phyloP scores from a whole-genome alignment of 2,329 filamentous ascomycete genomes.

The Alternaria ventricosa region DNA sequence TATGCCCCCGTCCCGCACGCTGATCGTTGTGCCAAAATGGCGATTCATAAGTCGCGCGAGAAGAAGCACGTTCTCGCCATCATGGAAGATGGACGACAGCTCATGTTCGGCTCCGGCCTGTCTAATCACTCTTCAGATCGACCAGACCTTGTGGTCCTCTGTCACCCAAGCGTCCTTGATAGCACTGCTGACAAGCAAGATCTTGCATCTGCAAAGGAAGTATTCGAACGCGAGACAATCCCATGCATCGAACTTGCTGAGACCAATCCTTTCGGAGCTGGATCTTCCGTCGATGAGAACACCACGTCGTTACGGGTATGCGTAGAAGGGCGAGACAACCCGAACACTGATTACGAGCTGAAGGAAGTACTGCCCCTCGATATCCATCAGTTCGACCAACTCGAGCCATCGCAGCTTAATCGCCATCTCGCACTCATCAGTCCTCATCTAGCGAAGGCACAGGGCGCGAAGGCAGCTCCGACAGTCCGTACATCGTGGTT shows the following conservation, averaged over 20 bases:
- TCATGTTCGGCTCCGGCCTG: slow-evolving; percentile 25
- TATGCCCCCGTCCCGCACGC: slow-evolving; percentile 38
- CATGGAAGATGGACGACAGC: slow-evolving; percentile 33
- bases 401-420: slow-evolving; percentile 47
- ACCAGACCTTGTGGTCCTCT: slow-evolving; percentile 44
- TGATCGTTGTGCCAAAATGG: slow-evolving; percentile 34
- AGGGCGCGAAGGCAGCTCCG: background rate
- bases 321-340: slow-evolving; percentile 38
- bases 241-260: slow-evolving; percentile 42
- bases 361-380: slow-evolving; percentile 44
- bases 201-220: slow-evolving; percentile 29
- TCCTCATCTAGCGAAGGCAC: slow-evolving; percentile 23
- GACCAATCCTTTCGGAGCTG: slow-evolving; percentile 34
- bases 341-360: slow-evolving; percentile 29
- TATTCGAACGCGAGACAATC: slow-evolving; percentile 31
- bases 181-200: slow-evolving; percentile 21
- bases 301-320: slow-evolving; percentile 34
- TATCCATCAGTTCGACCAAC: slow-evolving; percentile 38
- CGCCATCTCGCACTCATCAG: slow-evolving; percentile 47
- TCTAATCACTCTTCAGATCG: slow-evolving; percentile 7
- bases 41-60: slow-evolving; percentile 12
- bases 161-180: slow-evolving; percentile 25
- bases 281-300: slow-evolving; percentile 24
- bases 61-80: slow-evolving; percentile 20
- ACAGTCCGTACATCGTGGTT: slow-evolving; percentile 6